Base-by-base conservation (phyloP, 768 basidiomycete species). In the Suillus subluteus region DNA sequence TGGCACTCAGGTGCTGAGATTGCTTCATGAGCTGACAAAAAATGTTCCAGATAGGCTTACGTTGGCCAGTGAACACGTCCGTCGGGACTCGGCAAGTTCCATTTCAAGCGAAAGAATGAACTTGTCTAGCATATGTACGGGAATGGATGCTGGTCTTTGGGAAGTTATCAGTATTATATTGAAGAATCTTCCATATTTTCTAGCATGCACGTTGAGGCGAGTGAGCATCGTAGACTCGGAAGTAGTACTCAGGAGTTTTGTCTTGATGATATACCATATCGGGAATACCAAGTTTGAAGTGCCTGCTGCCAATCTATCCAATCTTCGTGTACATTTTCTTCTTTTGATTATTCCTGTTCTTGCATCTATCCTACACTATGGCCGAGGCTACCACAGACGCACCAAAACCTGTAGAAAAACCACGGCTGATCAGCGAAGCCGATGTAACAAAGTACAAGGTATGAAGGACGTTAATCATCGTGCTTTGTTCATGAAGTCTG, bases 361-460 rank as follows among this genome's bases (percentile, higher is more conserved):
- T 58, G 32, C 65, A 43, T 55, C 64, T 65, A 61, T 16, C 21
- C 21, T 62, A 54, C 69, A 66, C 68, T 67, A 92, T 92, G 91
- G 82, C 90, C 65, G 91, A 91, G 72, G 73, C 82, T 59, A 59
- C 86, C 87, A 72, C 85, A 84, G 67, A 70, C 70, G 15, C 58
- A 69, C 77, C 76, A 4, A 75, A 78, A 65, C 72, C 75, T 77
- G 81, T 80, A 67, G 87, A 88, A 74, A 86, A 88, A 68, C 74
- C 82, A 18, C 78, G 80, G 65, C 83, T 88, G 66, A 85, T 88
- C 55, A 81, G 84, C 21, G 91, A 92, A 77, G 85, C 82, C 15
- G 93, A 95, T 80, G 79, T 94, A 74, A 94, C 92, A 21, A 95
- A 95, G 78, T 95, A 95, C 82, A 95, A 95, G 84, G 93, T 92